phyloP scores from a whole-genome alignment of 495 filamentous ascomycete genomes.

The Penicillium cosmopolitanum region DNA sequence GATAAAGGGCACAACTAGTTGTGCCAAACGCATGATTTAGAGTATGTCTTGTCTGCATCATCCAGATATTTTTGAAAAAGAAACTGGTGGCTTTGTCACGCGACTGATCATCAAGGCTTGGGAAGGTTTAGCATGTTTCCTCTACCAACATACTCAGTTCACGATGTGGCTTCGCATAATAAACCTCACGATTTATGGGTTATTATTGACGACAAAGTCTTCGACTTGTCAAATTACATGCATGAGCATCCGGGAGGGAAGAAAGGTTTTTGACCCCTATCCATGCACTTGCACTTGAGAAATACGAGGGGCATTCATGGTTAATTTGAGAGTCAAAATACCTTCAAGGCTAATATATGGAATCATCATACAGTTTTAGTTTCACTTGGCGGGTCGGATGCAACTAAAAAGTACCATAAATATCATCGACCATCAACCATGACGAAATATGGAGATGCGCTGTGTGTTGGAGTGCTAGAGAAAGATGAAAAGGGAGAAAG shows the following conservation, averaged over 20 bases:
- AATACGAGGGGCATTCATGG: no score
- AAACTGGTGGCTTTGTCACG: no score
- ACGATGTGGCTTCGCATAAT: slow-evolving; percentile 48
- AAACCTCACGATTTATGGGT: slow-evolving; percentile 78
- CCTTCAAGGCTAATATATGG: not conserved
- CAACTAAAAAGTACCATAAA: slow-evolving; percentile 11
- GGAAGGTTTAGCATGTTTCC: not conserved
- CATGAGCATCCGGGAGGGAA: slow-evolving; percentile 38
- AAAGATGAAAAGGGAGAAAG: not conserved
- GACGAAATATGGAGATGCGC: not conserved
- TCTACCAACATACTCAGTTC: not conserved
- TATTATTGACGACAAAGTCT: slow-evolving; percentile 79
- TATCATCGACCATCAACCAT: slow-evolving; percentile 8
- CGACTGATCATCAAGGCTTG: no score
- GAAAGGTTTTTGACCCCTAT: not conserved
- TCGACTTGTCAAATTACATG: slow-evolving; percentile 66
- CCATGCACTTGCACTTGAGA: not conserved
- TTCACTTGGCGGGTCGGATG: slow-evolving; percentile 2
- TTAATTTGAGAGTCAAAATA: no score
- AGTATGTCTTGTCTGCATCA: no score
- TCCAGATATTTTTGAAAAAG: no score
- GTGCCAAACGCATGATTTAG: no score
- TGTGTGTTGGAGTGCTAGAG: not conserved
- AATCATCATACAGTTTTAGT: not conserved
- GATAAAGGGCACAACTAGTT: no score